Conservation (phyloP, 2,329 filamentous ascomycete genomes). For the Phialophora chinensis region DNA sequence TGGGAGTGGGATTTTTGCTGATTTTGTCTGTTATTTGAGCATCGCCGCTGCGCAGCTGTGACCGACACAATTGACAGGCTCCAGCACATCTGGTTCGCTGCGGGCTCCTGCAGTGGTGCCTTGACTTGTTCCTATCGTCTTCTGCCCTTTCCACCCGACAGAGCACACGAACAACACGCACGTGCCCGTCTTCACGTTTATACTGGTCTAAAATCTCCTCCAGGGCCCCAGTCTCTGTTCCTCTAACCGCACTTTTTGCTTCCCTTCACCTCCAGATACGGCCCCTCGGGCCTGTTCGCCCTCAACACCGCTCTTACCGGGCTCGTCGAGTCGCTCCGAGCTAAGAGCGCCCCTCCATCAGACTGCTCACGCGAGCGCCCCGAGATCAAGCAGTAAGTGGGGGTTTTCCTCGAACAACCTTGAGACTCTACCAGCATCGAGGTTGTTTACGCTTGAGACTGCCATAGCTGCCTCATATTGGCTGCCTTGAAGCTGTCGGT, state of each 20-base stretch:
- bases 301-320: conserved; percentile 11
- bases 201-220: conserved; percentile 33
- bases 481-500: conserved; percentile 20
- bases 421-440: conserved; percentile 2
- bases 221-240: conserved; percentile 7
- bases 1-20: conserved; percentile 18
- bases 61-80: conserved; percentile 20
- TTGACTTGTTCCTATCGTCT: conserved; percentile 19
- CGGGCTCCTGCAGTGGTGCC: conserved; percentile 26
- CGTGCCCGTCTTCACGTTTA: conserved; percentile 35
- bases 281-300: conserved; percentile 12
- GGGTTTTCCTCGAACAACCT: conserved; percentile 19
- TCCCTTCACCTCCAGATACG: conserved; percentile 20
- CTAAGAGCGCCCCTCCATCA: conserved; percentile 17
- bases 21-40: conserved; percentile 15
- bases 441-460: conserved; percentile 7
- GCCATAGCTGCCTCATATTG: conserved; percentile 26
- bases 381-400: conserved; percentile 22
- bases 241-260: conserved; percentile 18
- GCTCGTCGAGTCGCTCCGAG: conserved; percentile 12
- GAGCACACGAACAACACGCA: conserved; percentile 33
- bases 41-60: conserved; percentile 2
- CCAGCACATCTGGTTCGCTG: conserved; percentile 28
- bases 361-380: conserved; percentile 37
- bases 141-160: neutral